Evolutionary conservation across 805 yeast genomes (phyloP).

Genomic region (Priceomyces fermenticarens): DNA sequence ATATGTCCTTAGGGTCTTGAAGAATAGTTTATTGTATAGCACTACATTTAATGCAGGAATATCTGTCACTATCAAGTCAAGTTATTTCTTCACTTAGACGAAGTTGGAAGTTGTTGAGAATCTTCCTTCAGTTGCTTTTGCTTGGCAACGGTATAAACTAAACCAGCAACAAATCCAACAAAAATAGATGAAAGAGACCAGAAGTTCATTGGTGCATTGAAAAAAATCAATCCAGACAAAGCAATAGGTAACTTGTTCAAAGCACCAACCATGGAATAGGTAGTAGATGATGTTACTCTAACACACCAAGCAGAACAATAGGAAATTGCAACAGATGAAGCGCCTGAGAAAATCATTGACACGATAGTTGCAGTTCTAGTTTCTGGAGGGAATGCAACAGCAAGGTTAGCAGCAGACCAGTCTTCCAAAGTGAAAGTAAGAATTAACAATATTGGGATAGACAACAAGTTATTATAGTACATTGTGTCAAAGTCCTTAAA

Average conservation of each 20-base stretch:
- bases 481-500: slow-evolving; percentile 97
- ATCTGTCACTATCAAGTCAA: no score
- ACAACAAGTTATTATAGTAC: slow-evolving; percentile 94
- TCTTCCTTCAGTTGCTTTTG: slow-evolving; percentile 70
- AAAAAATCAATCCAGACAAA: slow-evolving; percentile 88
- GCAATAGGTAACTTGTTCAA: slow-evolving; percentile 98
- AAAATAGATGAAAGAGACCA: slow-evolving; percentile 87
- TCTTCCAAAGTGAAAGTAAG: slow-evolving; percentile 82
- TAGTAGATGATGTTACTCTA: slow-evolving; percentile 96
- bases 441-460: slow-evolving; percentile 81
- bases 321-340: slow-evolving; percentile 93
- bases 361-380: slow-evolving; percentile 65
- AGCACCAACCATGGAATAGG: slow-evolving; percentile 99
- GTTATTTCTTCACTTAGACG: slow-evolving; percentile 8
- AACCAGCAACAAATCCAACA: slow-evolving; percentile 92
- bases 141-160: slow-evolving; percentile 94
- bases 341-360: slow-evolving; percentile 90
- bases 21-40: no score
- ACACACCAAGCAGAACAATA: slow-evolving; percentile 99
- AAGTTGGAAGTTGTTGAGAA: slow-evolving; percentile 29
- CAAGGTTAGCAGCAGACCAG: slow-evolving; percentile 83
- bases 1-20: no score
- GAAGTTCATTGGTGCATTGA: slow-evolving; percentile 93
- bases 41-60: no score
- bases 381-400: slow-evolving; percentile 72